These are phyloP conservation scores for Mycena kentingensis DNA, from an alignment of 768 basidiomycete genomes.

Conservation along the genomic window DNA sequence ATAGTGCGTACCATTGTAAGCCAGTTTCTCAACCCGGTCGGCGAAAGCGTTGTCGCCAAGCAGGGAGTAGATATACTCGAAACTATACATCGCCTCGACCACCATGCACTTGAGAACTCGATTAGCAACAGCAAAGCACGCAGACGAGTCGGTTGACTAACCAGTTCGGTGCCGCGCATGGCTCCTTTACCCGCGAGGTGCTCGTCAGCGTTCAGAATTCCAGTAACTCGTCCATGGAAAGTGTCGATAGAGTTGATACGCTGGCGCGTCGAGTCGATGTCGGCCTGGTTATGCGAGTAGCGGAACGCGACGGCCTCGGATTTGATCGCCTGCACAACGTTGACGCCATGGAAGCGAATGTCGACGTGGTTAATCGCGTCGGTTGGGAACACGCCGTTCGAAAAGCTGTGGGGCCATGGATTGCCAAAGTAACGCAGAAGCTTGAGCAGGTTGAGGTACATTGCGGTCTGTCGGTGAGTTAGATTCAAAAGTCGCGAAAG, in stretches of 20 bases:
- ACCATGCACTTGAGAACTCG: constrained; percentile 16
- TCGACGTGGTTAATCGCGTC: constrained; percentile 13
- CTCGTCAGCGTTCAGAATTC: constrained; percentile 16
- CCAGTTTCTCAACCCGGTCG: constrained; percentile 17
- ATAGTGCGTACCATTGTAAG: constrained; percentile 13
- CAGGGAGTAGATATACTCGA: constrained; percentile 15
- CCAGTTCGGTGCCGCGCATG: constrained; percentile 16
- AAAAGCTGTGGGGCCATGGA: constrained; percentile 12
- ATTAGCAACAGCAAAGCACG: neutral
- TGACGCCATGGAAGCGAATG: constrained; percentile 16
- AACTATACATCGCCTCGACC: constrained; percentile 18
- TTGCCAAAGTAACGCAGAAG: constrained; percentile 9
- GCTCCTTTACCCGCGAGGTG: constrained; percentile 14
- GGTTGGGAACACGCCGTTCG: constrained; percentile 9
- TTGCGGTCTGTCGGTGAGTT: constrained; percentile 1
- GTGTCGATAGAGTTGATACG: constrained; percentile 10
- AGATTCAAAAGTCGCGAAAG: neutral
- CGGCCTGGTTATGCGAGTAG: constrained; percentile 8
- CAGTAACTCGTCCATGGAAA: constrained; percentile 17
- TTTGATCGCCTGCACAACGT: constrained; percentile 19
- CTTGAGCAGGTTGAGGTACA: constrained; percentile 16
- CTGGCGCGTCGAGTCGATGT: constrained; percentile 13
- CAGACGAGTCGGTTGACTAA: neutral
- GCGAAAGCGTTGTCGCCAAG: constrained; percentile 16
- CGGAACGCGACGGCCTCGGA: constrained; percentile 21